Evolutionary conservation across 2,329 filamentous ascomycete genomes (phyloP).

Genomic region (Bretziella fagacearum): DNA sequence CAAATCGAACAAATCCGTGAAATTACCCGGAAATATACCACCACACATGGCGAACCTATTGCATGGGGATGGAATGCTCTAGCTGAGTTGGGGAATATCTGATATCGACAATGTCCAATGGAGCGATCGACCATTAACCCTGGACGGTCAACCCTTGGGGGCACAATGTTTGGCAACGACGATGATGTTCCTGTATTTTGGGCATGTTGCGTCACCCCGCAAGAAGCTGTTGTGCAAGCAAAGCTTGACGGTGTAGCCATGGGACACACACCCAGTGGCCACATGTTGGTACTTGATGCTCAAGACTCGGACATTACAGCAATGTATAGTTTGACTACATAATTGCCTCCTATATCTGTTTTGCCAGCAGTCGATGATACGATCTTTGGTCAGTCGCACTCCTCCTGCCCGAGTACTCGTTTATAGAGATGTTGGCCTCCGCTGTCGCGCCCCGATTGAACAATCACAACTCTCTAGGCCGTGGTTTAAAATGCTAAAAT

Average conservation of each 20-base stretch:
- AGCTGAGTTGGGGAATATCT: conserved; percentile 32
- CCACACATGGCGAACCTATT: conserved; percentile 47
- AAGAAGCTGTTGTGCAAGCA: conserved; percentile 43
- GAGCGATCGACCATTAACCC: conserved; percentile 32
- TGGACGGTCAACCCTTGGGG: conserved; percentile 24
- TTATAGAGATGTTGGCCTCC: neutral
- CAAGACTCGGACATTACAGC: neutral
- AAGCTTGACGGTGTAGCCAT: conserved; percentile 38
- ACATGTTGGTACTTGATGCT: conserved; percentile 42
- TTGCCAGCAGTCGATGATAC: no score
- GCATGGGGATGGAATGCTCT: conserved; percentile 47
- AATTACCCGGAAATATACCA: conserved; percentile 36
- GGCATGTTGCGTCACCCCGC: conserved; percentile 46
- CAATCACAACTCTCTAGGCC: neutral
- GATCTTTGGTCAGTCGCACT: no score
- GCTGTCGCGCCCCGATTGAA: neutral
- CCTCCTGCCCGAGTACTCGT: no score
- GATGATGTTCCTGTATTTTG: conserved; percentile 40
- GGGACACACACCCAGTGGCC: conserved; percentile 42
- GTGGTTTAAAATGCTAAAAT: no score
- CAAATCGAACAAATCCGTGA: conserved; percentile 36
- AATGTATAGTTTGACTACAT: no score
- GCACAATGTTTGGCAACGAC: conserved; percentile 21
- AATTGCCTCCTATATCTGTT: no score
- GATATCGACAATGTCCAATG: conserved; percentile 38